Evolutionary conservation across 495 filamentous ascomycete genomes (phyloP), one percentile per base, ranked within the genome.

Genomic region (Aspergillus saccharolyticus): DNA sequence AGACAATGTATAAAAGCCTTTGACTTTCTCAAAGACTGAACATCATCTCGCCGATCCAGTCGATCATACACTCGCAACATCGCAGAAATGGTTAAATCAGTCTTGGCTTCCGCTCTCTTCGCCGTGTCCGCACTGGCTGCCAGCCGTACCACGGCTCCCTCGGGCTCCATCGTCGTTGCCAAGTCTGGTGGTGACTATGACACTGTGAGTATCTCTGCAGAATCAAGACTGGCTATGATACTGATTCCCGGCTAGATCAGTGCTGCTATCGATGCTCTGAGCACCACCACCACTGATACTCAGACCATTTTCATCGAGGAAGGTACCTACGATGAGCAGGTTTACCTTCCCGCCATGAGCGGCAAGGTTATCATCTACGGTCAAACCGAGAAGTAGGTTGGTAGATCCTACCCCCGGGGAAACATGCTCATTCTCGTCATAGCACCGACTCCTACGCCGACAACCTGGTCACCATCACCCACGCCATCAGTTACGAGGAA

Each of bases 231-330:
- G 9, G 22, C 4, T 10, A 16, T 2, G 2, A 14, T 16, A 17
- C 47, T 50, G 47, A 50, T 30, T 3, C 18, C 0, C 42, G 3
- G 16, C 58, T 16, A 82, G 68, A 71, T 89, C 53, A 79, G 81
- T 66, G 66, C 73, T 9, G 86, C 85, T 20, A 75, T 89, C 45
- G 59, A 78, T 53, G 73, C 82, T 14, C 70, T 87, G 30, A 74
- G 69, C 57, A 78, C 74, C 14, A 72, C 73, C 9, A 66, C 75
- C 8, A 74, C 78, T 22, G 54, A 63, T 0, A 71, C 70, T 1
- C 83, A 87, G 62, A 81, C 75, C 61, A 81, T 89, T 66, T 88
- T 87, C 75, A 82, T 89, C 66, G 57, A 78, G 7, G 67, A 73
- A 12, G 83, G 83, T 14, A 79, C 77, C 30, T 85, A 85, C 69